Base-by-base conservation (phyloP, 2,329 filamentous ascomycete genomes). In the Lasiodiplodia sp. region DNA sequence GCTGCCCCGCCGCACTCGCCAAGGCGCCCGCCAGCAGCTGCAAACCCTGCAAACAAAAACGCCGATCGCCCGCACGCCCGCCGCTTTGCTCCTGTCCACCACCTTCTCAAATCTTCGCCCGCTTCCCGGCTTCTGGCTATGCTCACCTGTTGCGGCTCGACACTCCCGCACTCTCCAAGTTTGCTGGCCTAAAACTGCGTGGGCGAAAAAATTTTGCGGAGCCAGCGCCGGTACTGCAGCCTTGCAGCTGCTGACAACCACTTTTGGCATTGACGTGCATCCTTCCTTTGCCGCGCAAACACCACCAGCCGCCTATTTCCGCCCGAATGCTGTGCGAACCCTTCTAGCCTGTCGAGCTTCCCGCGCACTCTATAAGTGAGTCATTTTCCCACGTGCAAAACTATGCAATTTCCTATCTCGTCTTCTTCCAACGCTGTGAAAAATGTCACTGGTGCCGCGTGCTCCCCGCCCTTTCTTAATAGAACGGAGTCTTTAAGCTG, bases 1-100 rank as follows among this genome's bases (percentile, higher is more conserved):
- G 51, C 31, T 66, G 64, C 65, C 65, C 64, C 52, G 64, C 64
- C 37, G 38, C 25, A 40, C 11, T 14, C 23, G 56, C 56, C 56
- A 60, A 60, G 56, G 31, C 55, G 12, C 55, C 55, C n/a, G 55
- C 25, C 16, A 16, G 58, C 40, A 12, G 55, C 23, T 49, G 58
- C 58, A 63, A 63, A 63, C 40, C 40, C 25, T 44, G 28, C 58
- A 63, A 63, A 63, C 25, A 52, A 49, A n/a, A 38, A 21, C 38
- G 57, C 60, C 58, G 11, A 25, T 64, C 60, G 44, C 47, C 60
- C 44, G 47, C 60, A 63, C 60, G 60, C 60, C 60, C 21, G 60
- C 60, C 44, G 44, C 60, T 25, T 47, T 64, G 60, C 60, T 64
- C 60, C 60, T 64, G 60, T 64, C 40, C 60, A 64, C 60, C 44